Evolutionary conservation across 805 yeast genomes (phyloP), one percentile per base, ranked within the genome.

Genomic region (Candida sphagnicola): DNA sequence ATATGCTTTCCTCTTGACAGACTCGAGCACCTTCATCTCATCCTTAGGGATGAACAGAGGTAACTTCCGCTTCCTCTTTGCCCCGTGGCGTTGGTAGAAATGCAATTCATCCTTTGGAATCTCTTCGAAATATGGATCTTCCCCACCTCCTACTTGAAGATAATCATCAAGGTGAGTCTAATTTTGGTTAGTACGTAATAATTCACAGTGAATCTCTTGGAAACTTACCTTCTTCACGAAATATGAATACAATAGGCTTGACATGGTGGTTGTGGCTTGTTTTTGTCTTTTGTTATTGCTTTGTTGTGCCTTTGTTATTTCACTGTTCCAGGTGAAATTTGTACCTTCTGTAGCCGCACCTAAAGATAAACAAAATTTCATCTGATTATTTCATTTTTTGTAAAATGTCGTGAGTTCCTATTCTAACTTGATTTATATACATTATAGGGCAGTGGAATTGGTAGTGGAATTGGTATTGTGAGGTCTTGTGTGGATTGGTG

Each of bases 71-170:
- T 55, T 64, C 38, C 73, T 49, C 44, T 52, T 62, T 21, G 72
- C 62, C 2, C 73, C 73, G 40, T 63, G 56, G 15, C 51, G 50
- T 44, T 67, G 73, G 45, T 67, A 67, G 42, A 67, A 67, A 40
- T 64, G 68, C 39, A 67, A 56, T 34, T 67, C 73, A 24, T 57
- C 44, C 8, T 53, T 61, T 4, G 73, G 73, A 17, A 67, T 65
- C 12, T 57, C 61, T 44, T 67, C 73, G 38, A 60, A 63, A 40
- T 65, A 67, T 8, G 72, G 72, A 38, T 67, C 73, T 18, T 56
- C 56, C 0, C 47, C 48, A 3, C 48, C 53, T 1, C 70, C 72
- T 30, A 62, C 50, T 6, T 44, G 43, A 16, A 61, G 35, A 23
- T 33, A 39, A 14, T 48, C 45, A 17, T 50, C 54, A 8, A 52